Evolutionary conservation across 2,329 filamentous ascomycete species (phyloP).

Genomic region (Hymenoscyphus salicellus): DNA sequence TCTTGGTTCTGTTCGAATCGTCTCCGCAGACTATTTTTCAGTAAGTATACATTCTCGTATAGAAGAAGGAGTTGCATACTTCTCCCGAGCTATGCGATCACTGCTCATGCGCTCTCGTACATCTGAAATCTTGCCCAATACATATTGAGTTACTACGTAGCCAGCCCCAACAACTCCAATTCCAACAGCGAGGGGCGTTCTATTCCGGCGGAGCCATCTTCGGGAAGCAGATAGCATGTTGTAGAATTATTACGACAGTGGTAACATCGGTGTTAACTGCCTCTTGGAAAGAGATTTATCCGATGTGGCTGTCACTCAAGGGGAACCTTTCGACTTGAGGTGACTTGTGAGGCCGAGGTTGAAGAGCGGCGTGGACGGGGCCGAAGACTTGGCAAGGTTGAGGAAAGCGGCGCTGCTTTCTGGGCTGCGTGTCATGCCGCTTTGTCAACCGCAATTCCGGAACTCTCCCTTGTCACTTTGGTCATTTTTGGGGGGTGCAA

Average conservation of each 20-base stretch:
- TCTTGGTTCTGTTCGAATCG: slow-evolving; percentile 99
- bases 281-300: neutral
- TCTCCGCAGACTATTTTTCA: slow-evolving; percentile 68
- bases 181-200: slow-evolving; percentile 83
- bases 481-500: too few relatives aligned
- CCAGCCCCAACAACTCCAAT: slow-evolving; percentile 83
- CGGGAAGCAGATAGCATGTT: slow-evolving; percentile 69
- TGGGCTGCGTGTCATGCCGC: neutral
- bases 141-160: slow-evolving; percentile 91
- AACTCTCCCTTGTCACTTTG: neutral
- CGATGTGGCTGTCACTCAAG: slow-evolving; percentile 8
- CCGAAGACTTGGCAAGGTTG: neutral
- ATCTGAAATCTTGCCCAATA: slow-evolving; percentile 85
- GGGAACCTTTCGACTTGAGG: neutral
- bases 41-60: slow-evolving; percentile 17
- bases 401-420: neutral
- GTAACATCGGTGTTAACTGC: slow-evolving; percentile 19
- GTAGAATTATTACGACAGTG: slow-evolving; percentile 3
- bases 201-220: slow-evolving; percentile 89
- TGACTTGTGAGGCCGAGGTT: slow-evolving; percentile 8
- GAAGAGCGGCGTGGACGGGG: neutral
- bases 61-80: slow-evolving; percentile 54
- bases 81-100: slow-evolving; percentile 93
- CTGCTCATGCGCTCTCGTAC: slow-evolving; percentile 95
- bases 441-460: neutral